A percentile compares a stretch with the other conserved stretches of the same genome.
Conservation (phyloP, 2,329 filamentous ascomycete genomes). For the Aciculosporium take region DNA sequence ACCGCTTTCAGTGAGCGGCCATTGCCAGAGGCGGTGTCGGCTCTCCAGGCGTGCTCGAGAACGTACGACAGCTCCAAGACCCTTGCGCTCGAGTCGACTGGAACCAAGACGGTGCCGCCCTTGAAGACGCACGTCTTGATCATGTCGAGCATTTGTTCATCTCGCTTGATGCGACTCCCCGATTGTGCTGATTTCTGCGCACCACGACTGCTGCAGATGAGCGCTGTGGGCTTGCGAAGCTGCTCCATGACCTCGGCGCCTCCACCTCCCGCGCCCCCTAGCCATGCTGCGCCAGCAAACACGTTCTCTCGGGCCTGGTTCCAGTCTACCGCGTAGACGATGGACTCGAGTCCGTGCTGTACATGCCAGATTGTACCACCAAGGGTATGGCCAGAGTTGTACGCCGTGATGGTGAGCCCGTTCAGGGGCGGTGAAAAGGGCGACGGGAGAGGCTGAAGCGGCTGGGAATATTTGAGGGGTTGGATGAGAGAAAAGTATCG, state of each 20-base stretch:
- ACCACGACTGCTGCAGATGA: slow-evolving; percentile 82
- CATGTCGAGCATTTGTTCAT: slow-evolving; percentile 72
- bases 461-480: slow-evolving; percentile 90
- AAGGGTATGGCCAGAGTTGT: slow-evolving; percentile 89
- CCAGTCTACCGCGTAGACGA: slow-evolving; percentile 97
- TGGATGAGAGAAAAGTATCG: slow-evolving; percentile 84
- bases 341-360: slow-evolving; percentile 88
- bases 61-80: slow-evolving; percentile 86
- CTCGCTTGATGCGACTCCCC: slow-evolving; percentile 64
- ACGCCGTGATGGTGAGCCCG: slow-evolving; percentile 86
- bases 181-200: slow-evolving; percentile 55
- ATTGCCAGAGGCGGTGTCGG: slow-evolving; percentile 39
- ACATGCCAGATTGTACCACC: slow-evolving; percentile 99
- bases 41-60: slow-evolving; percentile 81
- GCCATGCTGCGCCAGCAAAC: slow-evolving; percentile 82
- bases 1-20: slow-evolving; percentile 35
- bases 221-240: slow-evolving; percentile 77
- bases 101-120: slow-evolving; percentile 84
- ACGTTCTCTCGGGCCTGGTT: slow-evolving; percentile 96
- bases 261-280: slow-evolving; percentile 65
- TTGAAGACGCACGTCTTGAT: slow-evolving; percentile 64
- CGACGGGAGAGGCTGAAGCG: slow-evolving; percentile 76
- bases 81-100: slow-evolving; percentile 88
- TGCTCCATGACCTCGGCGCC: slow-evolving; percentile 89
- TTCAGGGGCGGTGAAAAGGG: slow-evolving; percentile 81